Conservation (phyloP, 768 basidiomycete genomes). For the Naganishia onofrii region DNA sequence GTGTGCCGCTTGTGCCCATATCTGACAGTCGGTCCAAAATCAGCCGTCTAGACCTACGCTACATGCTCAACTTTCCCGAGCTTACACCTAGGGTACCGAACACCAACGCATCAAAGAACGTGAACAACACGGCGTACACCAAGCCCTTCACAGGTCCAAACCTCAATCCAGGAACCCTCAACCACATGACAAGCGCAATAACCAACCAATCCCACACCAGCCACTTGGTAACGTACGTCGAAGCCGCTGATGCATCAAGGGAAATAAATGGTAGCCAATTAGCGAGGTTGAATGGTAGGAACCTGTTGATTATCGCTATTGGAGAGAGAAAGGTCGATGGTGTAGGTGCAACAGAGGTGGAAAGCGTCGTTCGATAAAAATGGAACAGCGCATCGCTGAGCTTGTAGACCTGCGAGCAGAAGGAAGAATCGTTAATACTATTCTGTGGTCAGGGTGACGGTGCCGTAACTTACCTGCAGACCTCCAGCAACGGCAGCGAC, state of each 20-base stretch:
- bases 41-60: background rate
- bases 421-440: background rate
- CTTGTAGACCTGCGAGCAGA: constrained; percentile 25
- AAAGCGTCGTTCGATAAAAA: constrained; percentile 16
- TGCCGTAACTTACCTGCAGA: constrained; percentile 11
- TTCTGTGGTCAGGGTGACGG: background rate
- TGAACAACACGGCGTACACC: constrained; percentile 11
- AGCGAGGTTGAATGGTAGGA: constrained; percentile 14
- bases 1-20: constrained; percentile 17
- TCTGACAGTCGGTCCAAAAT: background rate
- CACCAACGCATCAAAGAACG: constrained; percentile 19
- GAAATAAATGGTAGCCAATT: constrained; percentile 26
- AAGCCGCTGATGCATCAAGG: constrained; percentile 3
- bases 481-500: constrained; percentile 23
- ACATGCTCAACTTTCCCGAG: background rate
- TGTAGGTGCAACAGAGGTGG: constrained; percentile 15
- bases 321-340: constrained; percentile 20
- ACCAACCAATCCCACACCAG: constrained; percentile 23
- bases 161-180: constrained; percentile 5
- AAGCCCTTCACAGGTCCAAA: constrained; percentile 6
- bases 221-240: constrained; percentile 30
- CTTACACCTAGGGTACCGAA: constrained; percentile 27
- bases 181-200: constrained; percentile 13
- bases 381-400: constrained; percentile 28
- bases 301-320: constrained; percentile 19